These are phyloP conservation scores for Corrigiola litoralis DNA, from an alignment of 179 eudicot species.

Conservation along the genomic window DNA sequence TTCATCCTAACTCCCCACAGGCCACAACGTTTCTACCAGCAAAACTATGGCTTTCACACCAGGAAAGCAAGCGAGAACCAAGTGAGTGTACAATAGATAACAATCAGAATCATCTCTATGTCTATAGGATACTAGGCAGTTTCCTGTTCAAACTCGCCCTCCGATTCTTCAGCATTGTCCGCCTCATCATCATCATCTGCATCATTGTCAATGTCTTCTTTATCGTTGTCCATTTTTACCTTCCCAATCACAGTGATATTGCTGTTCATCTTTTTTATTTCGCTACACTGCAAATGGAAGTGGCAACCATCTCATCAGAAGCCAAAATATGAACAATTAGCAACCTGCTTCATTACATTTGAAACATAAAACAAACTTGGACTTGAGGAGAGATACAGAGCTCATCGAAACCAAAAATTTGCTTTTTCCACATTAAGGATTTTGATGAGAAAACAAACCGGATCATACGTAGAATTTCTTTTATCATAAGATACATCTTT, in stretches of 20 bases:
- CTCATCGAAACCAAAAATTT: neutral
- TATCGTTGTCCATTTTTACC: slow-evolving; percentile 62
- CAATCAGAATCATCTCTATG: neutral
- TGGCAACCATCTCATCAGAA: slow-evolving; percentile 1
- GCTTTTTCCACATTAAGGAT: too few species aligned
- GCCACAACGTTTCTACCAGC: too few species aligned
- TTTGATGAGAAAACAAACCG: too few species aligned
- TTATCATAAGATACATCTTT: too few species aligned
- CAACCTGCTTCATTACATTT: neutral
- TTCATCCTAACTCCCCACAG: too few species aligned
- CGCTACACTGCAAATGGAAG: slow-evolving; percentile 50
- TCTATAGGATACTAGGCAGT: slow-evolving; percentile 40
- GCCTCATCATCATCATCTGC: slow-evolving; percentile 85
- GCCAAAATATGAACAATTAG: neutral
- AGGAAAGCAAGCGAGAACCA: neutral
- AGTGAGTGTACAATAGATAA: neutral
- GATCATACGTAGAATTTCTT: too few species aligned
- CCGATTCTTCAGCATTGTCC: slow-evolving; percentile 83
- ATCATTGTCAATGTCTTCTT: slow-evolving; percentile 83
- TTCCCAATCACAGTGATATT: slow-evolving; percentile 63
- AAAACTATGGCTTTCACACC: neutral
- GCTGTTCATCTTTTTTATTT: slow-evolving; percentile 70
- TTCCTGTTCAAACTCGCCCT: slow-evolving; percentile 96
- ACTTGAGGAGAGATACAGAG: neutral
- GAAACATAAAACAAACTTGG: neutral